Base-by-base conservation (phyloP, 306 rosid genomes). In the Datisca glomerata region DNA sequence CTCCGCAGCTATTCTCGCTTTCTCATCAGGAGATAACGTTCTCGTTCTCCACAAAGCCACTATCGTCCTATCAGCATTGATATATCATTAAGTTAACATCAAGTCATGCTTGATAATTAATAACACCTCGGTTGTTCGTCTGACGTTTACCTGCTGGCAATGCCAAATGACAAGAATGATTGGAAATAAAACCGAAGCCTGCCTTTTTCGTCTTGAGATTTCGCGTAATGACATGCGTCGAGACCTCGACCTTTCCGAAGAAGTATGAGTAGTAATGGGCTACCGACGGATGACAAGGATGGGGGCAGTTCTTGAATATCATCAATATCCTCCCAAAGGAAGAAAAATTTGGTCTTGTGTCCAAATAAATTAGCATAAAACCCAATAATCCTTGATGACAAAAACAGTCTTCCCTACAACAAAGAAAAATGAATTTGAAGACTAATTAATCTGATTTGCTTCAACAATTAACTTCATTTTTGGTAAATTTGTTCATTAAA, bases 281-380 rank as follows among this genome's bases (percentile, higher is more conserved):
- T 83, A 33, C 93, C 97, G 45, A 83, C 12, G 8, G 97, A 76
- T 43, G 73, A 65, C n/a, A 72, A 36, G 21, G 95, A 47, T 16
- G 97, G 93, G 53, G 93, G 70, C 49, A 76, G 78, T 16, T 69
- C 71, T 55, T 72, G 68, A 48, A 89, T 59, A 46, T 72, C 80
- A 40, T 83, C 95, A 64, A 89, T 80, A 50, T 89, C 97, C 55
- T 89, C 97, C 91, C 93, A 80, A 20, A 89, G 93, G 56, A 89
- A 72, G 76, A 74, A 89, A 69, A 89, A 74, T 5, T 70, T 89
- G 16, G 93, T 80, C 71, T 83, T 89, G 57, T 83, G 86, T 56
- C 97, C 97, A 52, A 89, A 77, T 15, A 89, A 57, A 58, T 70
- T 80, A 24, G 79, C 70, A 62, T 77, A 66, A 57, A 83, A 89